Percentiles rank a stretch among this genome's conserved stretches.
phyloP scores from a whole-genome alignment of 352 stramenopile genomes.

The Phytophthora sp. region DNA sequence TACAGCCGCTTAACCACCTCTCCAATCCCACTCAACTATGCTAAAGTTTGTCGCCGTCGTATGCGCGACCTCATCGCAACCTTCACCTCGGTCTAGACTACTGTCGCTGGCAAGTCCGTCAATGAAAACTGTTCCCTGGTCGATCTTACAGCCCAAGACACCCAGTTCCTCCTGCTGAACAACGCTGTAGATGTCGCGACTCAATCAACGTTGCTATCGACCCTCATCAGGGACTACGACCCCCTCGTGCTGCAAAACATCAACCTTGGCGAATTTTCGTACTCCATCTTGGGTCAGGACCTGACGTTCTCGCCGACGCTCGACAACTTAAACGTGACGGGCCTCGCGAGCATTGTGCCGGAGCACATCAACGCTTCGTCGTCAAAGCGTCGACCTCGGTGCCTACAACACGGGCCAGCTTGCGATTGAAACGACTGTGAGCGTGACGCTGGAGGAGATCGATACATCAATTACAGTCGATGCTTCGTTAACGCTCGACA shows the following conservation, averaged over 20 bases:
- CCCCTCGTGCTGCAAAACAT: conserved; percentile 48
- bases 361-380: conserved; percentile 47
- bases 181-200: conserved; percentile 31
- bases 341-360: conserved; percentile 44
- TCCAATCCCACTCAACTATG: conserved; percentile 2
- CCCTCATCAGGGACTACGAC: conserved; percentile 35
- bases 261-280: conserved; percentile 44
- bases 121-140: conserved; percentile 38
- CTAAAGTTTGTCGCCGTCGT: conserved; percentile 1
- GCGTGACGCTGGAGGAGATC: conserved; percentile 48
- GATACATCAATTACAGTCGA: conserved; percentile 41
- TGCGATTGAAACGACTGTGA: conserved; percentile 36
- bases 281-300: conserved; percentile 46
- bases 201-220: conserved; percentile 23
- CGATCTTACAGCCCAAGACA: conserved; percentile 46
- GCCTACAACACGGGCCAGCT: conserved; percentile 42
- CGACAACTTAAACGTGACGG: conserved; percentile 44
- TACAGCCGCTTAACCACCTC: not conserved
- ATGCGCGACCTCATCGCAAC: not conserved
- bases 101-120: not conserved
- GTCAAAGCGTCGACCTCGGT: conserved; percentile 39
- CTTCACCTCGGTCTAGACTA: not conserved
- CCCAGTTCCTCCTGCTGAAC: conserved; percentile 53
- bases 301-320: conserved; percentile 57
- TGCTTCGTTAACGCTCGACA: conserved; percentile 37